These are phyloP conservation scores for Cyberlindnera euphorbiiphila DNA, from an alignment of 805 yeast genomes.

Conservation along the genomic window DNA sequence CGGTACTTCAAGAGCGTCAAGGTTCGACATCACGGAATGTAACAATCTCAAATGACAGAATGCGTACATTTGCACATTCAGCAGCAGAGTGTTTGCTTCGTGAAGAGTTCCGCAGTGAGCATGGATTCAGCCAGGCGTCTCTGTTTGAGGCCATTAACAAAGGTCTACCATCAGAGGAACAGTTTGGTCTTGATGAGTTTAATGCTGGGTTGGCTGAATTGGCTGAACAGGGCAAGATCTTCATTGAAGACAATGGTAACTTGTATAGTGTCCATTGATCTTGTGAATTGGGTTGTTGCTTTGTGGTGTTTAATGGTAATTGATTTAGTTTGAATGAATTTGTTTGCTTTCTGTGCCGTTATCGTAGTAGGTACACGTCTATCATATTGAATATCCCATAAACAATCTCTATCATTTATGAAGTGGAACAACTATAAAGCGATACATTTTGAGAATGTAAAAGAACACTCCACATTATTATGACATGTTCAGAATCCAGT, in stretches of 20 bases:
- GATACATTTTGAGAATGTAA: too few species aligned
- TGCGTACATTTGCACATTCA: slow-evolving; percentile 8
- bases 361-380: too few species aligned
- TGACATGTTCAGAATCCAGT: too few species aligned
- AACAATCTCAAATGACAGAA: slow-evolving; percentile 17
- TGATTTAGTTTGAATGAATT: too few species aligned
- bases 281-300: background rate
- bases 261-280: slow-evolving; percentile 9
- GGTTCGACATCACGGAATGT: slow-evolving; percentile 2
- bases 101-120: slow-evolving; percentile 28
- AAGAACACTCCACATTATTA: too few species aligned
- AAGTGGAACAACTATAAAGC: too few species aligned
- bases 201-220: slow-evolving; percentile 33
- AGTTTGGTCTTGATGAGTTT: slow-evolving; percentile 34
- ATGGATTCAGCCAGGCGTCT: slow-evolving; percentile 27
- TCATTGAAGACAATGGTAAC: slow-evolving; percentile 29
- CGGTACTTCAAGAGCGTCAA: slow-evolving; percentile 7
- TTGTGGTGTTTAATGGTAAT: background rate
- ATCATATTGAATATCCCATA: too few species aligned
- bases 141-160: slow-evolving; percentile 35
- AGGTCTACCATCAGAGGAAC: slow-evolving; percentile 33
- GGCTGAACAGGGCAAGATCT: slow-evolving; percentile 30
- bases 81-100: slow-evolving; percentile 13
- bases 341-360: too few species aligned
- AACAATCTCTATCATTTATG: too few species aligned